A percentile compares a stretch with the other conserved stretches of the same genome.
These are phyloP conservation scores for Tulasnella sp. DNA, from an alignment of 768 basidiomycete species.

Conservation along the genomic window DNA sequence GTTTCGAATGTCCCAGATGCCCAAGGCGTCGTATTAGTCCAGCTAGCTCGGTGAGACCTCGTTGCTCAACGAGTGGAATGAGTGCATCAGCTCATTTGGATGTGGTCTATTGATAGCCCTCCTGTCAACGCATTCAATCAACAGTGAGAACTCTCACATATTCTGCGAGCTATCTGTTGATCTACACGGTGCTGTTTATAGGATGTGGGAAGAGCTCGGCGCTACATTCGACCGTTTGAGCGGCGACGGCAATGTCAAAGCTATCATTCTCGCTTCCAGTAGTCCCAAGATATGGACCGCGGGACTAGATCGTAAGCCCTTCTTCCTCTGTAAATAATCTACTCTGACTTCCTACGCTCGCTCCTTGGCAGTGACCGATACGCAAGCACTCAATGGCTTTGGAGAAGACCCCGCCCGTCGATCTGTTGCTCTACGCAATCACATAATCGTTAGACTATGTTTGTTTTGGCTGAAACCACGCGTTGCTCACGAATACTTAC, in stretches of 20 bases:
- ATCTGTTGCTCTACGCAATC: conserved; percentile 37
- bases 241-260: conserved; percentile 47
- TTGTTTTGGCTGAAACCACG: conserved; percentile 17
- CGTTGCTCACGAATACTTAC: neutral
- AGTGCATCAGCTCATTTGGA: too few relatives aligned
- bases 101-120: too few relatives aligned
- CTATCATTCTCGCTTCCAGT: conserved; percentile 58
- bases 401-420: conserved; percentile 40
- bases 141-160: conserved; percentile 26
- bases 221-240: conserved; percentile 45
- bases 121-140: conserved; percentile 59
- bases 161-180: neutral
- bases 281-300: conserved; percentile 69
- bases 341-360: neutral
- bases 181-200: conserved; percentile 20
- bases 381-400: neutral
- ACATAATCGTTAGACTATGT: conserved; percentile 27
- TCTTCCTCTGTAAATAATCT: neutral
- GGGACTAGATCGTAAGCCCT: conserved; percentile 62
- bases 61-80: too few relatives aligned
- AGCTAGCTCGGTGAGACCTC: conserved; percentile 28
- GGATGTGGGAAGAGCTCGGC: conserved; percentile 65
- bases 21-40: conserved; percentile 32
- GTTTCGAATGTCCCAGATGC: conserved; percentile 24
- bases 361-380: neutral